Conservation (phyloP, 495 filamentous ascomycete species). For the Trichoderma reesei region DNA sequence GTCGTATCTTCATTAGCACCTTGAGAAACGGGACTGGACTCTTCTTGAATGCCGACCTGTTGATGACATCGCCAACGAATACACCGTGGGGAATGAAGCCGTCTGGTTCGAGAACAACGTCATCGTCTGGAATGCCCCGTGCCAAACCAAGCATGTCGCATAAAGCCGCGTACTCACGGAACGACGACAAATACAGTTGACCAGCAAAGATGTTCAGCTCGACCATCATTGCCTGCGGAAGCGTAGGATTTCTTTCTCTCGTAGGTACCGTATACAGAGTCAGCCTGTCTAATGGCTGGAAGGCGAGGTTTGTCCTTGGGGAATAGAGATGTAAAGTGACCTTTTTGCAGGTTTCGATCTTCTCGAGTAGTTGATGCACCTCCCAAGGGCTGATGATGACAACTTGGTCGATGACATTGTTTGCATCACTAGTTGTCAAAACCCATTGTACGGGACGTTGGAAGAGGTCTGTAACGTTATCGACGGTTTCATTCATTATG, state of each 20-base stretch:
- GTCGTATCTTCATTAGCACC: constrained; percentile 38
- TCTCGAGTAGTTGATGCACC: constrained; percentile 41
- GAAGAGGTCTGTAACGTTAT: constrained; percentile 36
- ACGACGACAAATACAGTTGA: constrained; percentile 49
- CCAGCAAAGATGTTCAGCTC: constrained; percentile 61
- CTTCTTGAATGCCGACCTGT: constrained; percentile 26
- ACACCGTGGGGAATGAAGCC: neutral
- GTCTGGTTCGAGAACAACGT: constrained; percentile 18
- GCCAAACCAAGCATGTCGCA: constrained; percentile 46
- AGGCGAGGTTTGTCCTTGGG: constrained; percentile 38
- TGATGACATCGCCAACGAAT: constrained; percentile 14
- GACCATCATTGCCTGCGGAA: constrained; percentile 20
- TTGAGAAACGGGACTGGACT: constrained; percentile 48
- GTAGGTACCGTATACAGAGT: constrained; percentile 29
- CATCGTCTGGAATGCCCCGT: constrained; percentile 32
- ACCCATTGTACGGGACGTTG: constrained; percentile 53
- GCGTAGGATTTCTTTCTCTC: constrained; percentile 12
- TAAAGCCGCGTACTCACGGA: constrained; percentile 40
- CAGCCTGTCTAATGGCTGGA: constrained; percentile 40
- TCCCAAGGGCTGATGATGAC: constrained; percentile 57
- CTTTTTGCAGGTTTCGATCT: constrained; percentile 21
- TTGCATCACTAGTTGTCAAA: constrained; percentile 23
- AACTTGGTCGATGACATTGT: constrained; percentile 20
- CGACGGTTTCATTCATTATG: neutral
- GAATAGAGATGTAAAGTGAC: constrained; percentile 50